Evolutionary conservation across 1,284 basidiomycete genomes (phyloP).

Genomic region (Melanopsichium pennsylvanicum): DNA sequence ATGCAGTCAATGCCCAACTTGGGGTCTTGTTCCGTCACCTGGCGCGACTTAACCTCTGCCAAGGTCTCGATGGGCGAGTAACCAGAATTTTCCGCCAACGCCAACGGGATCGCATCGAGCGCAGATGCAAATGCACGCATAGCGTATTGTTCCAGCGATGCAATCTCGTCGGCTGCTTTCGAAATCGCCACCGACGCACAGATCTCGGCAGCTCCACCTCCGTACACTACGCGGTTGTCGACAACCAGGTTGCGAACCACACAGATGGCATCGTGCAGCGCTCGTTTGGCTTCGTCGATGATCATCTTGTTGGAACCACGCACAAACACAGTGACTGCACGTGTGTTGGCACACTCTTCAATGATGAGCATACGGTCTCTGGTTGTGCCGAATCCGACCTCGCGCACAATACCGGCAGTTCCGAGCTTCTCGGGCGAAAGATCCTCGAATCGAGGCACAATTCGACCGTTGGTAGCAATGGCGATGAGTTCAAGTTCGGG

Average conservation of each 20-base stretch:
- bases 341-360: conserved; percentile 95
- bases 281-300: conserved; percentile 97
- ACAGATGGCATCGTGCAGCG: conserved; percentile 95
- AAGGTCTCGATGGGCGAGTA: conserved; percentile 95
- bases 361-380: conserved; percentile 99
- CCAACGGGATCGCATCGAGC: conserved; percentile 89
- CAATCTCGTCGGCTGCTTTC: conserved; percentile 92
- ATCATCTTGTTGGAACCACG: conserved; percentile 97
- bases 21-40: conserved; percentile 86
- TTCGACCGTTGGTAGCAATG: conserved; percentile 96
- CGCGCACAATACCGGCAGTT: conserved; percentile 88
- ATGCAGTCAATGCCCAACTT: conserved; percentile 92
- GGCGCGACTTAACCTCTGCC: conserved; percentile 89
- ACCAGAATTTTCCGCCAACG: conserved; percentile 96
- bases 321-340: conserved; percentile 96
- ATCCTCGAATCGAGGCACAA: conserved; percentile 97
- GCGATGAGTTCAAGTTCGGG: conserved; percentile 99
- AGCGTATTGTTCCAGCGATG: conserved; percentile 97
- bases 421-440: conserved; percentile 90
- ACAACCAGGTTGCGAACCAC: conserved; percentile 93
- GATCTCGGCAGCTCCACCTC: conserved; percentile 96
- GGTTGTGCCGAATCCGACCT: conserved; percentile 94
- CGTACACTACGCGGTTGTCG: conserved; percentile 97
- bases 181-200: conserved; percentile 90
- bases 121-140: conserved; percentile 98